Base-by-base conservation (phyloP, 2,329 filamentous ascomycete species). In the Alternaria novae-zelandiae region DNA sequence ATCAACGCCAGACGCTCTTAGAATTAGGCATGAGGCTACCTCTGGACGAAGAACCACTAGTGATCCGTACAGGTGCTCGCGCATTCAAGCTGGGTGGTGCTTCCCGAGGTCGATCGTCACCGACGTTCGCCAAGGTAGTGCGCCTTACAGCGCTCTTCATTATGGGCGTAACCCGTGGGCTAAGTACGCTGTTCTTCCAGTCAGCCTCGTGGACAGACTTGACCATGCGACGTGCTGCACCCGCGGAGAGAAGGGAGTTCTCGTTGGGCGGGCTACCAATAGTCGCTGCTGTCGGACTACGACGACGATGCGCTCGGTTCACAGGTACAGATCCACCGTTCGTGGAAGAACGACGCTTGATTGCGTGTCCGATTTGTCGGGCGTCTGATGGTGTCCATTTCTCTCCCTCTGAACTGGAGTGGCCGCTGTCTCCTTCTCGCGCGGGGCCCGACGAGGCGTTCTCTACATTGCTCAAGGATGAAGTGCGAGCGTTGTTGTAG, bases 141-240 rank as follows among this genome's bases (percentile, higher is more conserved):
- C 78, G 74, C 59, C 78, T 68, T 12, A 71, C 74, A 20, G 72
- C 79, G 6, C 79, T 83, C 75, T 90, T 91, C 70, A 85, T 83
- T 26, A 90, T 83, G 2, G 88, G 86, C 17, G 87, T 82, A 70
- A 83, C 84, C 32, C 88, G 83, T 26, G 90, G 89, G 68, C 87
- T 89, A 54, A 91, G 79, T 13, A 91, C 88, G 60, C 84, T 87
- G 43, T 80, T 80, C 63, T 85, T 86, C 71, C 82, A 83, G 17
- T 86, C 85, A 53, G 83, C 82, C 45, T 87, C 86, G 68, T 87
- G 87, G 30, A 89, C 86, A 51, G 83, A 86, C 73, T 86, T 88
- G 43, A 89, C 86, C 87, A 91, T 90, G 13, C 90, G 84, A 46
- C 90, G 83, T 25, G 89, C 89, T 65, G 90, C 89, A 58, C 86